Percentiles rank a stretch among this genome's conserved stretches.
These are phyloP conservation scores for Leccinum imitatum DNA, from an alignment of 768 basidiomycete genomes.

Conservation along the genomic window DNA sequence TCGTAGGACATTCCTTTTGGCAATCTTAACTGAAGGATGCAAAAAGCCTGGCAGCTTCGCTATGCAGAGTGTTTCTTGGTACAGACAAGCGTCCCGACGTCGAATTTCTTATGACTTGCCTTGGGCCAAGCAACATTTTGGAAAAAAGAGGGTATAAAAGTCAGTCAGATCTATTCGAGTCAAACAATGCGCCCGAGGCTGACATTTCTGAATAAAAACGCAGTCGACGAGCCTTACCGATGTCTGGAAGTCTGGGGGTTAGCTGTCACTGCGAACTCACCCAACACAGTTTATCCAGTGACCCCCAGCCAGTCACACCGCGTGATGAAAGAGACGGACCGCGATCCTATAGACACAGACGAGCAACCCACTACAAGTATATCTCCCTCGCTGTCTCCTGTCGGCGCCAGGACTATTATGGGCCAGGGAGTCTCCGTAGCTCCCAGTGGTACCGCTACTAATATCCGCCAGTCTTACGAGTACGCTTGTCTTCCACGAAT, in stretches of 20 bases:
- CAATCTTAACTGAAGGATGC: neutral
- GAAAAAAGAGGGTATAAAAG: conserved; percentile 82
- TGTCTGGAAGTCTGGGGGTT: conserved; percentile 34
- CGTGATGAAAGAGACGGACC: no score
- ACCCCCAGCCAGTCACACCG: no score
- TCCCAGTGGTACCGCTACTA: no score
- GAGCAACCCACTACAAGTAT: no score
- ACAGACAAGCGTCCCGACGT: conserved; percentile 78
- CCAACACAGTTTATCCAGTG: no score
- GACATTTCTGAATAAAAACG: neutral
- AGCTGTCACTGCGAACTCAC: neutral
- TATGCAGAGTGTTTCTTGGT: conserved; percentile 8
- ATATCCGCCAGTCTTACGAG: neutral
- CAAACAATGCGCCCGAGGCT: conserved; percentile 1
- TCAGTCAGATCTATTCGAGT: conserved; percentile 26
- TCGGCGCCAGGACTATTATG: no score
- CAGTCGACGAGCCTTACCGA: conserved; percentile 54
- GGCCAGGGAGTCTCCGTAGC: no score
- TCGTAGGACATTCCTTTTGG: neutral
- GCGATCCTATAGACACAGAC: no score
- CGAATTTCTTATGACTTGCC: conserved; percentile 83
- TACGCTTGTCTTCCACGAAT: neutral
- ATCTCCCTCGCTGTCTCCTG: no score
- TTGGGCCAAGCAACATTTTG: conserved; percentile 79
- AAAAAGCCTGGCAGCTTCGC: conserved; percentile 73